Percentiles rank a stretch among this genome's conserved stretches.
Conservation (phyloP, 2,329 filamentous ascomycete species). For the Neonectria coccinea region DNA sequence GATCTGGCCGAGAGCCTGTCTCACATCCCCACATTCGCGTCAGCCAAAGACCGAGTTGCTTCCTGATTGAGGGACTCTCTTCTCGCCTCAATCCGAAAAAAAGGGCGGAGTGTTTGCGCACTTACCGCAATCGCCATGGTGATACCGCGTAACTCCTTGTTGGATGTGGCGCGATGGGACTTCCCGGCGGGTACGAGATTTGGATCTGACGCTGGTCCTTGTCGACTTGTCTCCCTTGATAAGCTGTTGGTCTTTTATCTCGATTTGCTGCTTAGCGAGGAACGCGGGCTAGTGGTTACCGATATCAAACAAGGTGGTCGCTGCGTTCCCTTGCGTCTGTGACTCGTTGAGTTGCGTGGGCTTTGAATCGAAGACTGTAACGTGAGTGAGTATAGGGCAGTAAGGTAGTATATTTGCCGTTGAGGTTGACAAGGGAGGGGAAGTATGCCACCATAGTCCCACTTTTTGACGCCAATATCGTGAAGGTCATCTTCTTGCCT, state of each 20-base stretch:
- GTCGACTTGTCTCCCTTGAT: slow-evolving; percentile 5
- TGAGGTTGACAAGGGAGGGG: slow-evolving; percentile 29
- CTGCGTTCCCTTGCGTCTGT: not conserved
- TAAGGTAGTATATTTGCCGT: slow-evolving; percentile 6
- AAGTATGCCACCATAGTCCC: slow-evolving; percentile 40
- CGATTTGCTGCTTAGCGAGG: not conserved
- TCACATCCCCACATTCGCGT: slow-evolving; percentile 16
- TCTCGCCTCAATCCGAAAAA: slow-evolving; percentile 10
- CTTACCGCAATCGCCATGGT: slow-evolving; percentile 46
- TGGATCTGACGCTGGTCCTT: slow-evolving; percentile 17
- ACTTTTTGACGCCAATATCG: slow-evolving; percentile 40
- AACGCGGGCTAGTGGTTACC: not conserved
- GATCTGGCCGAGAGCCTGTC: slow-evolving; percentile 87
- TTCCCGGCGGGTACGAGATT: slow-evolving; percentile 19
- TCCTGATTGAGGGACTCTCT: not conserved
- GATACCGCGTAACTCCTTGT: slow-evolving; percentile 9
- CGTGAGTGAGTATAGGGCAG: not conserved
- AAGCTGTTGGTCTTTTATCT: slow-evolving; percentile 2
- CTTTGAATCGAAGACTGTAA: slow-evolving; percentile 3
- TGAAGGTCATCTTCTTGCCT: slow-evolving; percentile 4
- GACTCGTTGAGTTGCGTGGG: not conserved
- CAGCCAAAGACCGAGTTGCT: slow-evolving; percentile 17
- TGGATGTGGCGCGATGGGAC: slow-evolving; percentile 18
- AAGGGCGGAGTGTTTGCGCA: slow-evolving; percentile 9
- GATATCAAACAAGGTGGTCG: not conserved